Evolutionary conservation across 2,329 filamentous ascomycete species (phyloP), one percentile per base, ranked within the genome.

Genomic region (Ophiosphaerella korrae): DNA sequence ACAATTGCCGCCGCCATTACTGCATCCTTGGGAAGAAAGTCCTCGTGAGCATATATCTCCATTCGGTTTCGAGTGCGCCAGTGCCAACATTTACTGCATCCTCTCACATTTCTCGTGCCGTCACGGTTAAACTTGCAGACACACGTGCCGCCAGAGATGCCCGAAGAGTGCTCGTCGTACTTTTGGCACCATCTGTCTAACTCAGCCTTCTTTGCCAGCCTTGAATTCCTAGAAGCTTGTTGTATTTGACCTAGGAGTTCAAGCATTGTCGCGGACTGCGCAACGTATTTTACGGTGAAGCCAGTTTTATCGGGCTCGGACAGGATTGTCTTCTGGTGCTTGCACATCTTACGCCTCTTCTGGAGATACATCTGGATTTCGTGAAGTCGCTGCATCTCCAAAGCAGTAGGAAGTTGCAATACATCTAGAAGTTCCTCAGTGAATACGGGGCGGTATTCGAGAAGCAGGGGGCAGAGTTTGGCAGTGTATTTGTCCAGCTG

Each of bases 391-490:
- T 60, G 26, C 77, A 89, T 80, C 8, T 85, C 80, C 1, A 59
- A 36, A 1, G 71, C 55, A 0, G 65, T 68, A 0, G 79, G 69
- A 0, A 89, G 57, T 3, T 84, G 81, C 0, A 89, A 71, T 2
- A 78, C 72, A 58, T 88, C 78, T 1, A 89, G 68, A 0, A 81
- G 61, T 3, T 79, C 72, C 0, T 80, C 68, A 0, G 67, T 55
- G 40, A 89, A 81, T 0, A 75, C 71, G 0, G 85, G 82, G 11
- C 80, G 74, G 45, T 80, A 86, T 0, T 82, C 69, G 0, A 42
- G 26, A 0, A 89, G 67, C 0, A 87, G 63, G 0, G 80, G 78
- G 41, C 75, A 83, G 0, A 55, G 52, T 0, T 38, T 9, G 0
- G 75, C 67, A 0, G 80, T 79, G 13, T 63, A 67, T 9, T 71